These are phyloP conservation scores for Paraphaeosphaeria minitans DNA, from an alignment of 2,329 filamentous ascomycete species.

Conservation along the genomic window DNA sequence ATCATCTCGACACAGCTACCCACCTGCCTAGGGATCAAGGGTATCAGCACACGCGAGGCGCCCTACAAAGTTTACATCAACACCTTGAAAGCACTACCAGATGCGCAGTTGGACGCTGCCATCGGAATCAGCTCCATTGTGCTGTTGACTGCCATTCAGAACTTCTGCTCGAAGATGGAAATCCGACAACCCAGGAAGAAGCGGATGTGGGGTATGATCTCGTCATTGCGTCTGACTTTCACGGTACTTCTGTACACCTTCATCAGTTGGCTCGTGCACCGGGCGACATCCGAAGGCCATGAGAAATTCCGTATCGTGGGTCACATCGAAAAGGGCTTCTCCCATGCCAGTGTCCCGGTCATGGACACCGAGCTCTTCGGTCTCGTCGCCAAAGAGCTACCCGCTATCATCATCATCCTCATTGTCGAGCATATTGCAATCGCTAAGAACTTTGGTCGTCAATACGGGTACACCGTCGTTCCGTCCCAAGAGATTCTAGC, in stretches of 20 bases:
- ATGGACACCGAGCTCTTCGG: constrained; percentile 69
- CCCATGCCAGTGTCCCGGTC: constrained; percentile 72
- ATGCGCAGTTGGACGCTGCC: constrained; percentile 76
- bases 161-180: constrained; percentile 65
- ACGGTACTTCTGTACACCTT: constrained; percentile 89
- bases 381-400: constrained; percentile 71
- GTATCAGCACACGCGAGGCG: constrained; percentile 73
- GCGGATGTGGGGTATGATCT: constrained; percentile 82
- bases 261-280: constrained; percentile 78
- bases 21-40: constrained; percentile 75
- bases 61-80: constrained; percentile 86
- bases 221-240: constrained; percentile 84
- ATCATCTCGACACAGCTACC: constrained; percentile 85
- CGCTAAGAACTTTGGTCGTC: constrained; percentile 88
- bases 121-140: constrained; percentile 83
- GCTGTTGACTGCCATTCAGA: constrained; percentile 69
- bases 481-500: constrained; percentile 93
- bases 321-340: constrained; percentile 80
- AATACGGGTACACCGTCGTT: constrained; percentile 92
- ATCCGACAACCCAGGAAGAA: constrained; percentile 69
- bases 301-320: constrained; percentile 72
- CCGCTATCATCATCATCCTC: constrained; percentile 84
- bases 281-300: constrained; percentile 48
- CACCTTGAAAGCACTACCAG: constrained; percentile 72
- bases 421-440: constrained; percentile 96